phyloP scores from a whole-genome alignment of 75 land plant species.

The Pinus albicaulis region DNA sequence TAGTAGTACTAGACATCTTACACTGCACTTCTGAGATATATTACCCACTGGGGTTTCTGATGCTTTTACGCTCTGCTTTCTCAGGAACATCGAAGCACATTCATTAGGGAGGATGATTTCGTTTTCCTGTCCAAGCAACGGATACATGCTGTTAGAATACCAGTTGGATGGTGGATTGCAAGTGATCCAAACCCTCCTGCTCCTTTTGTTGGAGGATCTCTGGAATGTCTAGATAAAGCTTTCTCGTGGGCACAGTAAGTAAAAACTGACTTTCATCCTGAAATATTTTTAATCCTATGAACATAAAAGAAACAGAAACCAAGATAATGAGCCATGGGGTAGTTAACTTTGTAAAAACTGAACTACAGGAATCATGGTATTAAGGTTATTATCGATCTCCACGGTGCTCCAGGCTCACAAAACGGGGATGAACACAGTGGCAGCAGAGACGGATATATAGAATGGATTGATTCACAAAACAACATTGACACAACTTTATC shows the following conservation, averaged over 20 bases:
- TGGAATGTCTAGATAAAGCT: conserved; percentile 23
- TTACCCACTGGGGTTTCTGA: background rate
- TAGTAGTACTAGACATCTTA: background rate
- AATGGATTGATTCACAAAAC: conserved; percentile 26
- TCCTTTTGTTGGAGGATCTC: conserved; percentile 32
- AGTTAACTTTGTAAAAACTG: background rate
- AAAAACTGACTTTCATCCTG: no score
- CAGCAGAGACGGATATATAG: conserved; percentile 37
- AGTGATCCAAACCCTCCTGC: conserved; percentile 21
- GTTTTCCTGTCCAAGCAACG: conserved; percentile 17
- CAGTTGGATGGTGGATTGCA: conserved; percentile 44
- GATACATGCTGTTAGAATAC: conserved; percentile 28
- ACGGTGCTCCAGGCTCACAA: conserved; percentile 43
- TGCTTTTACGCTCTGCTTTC: background rate
- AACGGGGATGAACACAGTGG: conserved; percentile 41
- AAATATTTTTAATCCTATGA: no score
- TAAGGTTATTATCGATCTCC: conserved; percentile 63
- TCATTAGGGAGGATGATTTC: conserved; percentile 23
- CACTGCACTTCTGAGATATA: background rate
- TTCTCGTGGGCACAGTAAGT: conserved; percentile 30
- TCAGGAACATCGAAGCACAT: conserved; percentile 31
- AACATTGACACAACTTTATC: conserved; percentile 42
- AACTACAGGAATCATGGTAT: conserved; percentile 43
- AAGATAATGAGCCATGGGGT: no score
- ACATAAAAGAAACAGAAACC: no score